Conservation (phyloP, 2,329 filamentous ascomycete genomes). For the Sarocladium kiliense region DNA sequence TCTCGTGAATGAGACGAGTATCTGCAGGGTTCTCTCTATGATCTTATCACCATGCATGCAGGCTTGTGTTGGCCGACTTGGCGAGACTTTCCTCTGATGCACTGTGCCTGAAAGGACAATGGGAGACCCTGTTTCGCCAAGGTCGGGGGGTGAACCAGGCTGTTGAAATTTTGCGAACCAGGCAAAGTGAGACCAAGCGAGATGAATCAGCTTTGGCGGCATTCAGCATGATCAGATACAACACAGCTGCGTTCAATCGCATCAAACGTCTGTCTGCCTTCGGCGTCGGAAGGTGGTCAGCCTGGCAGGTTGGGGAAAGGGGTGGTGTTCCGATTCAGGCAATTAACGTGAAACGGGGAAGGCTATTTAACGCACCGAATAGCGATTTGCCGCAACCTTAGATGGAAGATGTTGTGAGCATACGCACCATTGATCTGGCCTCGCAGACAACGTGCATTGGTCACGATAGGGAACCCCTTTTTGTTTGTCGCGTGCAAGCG, state of each 20-base stretch:
- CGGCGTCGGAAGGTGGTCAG: background rate
- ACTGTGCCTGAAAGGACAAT: background rate
- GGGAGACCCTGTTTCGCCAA: too few species aligned
- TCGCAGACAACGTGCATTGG: too few species aligned
- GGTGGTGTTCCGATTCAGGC: background rate
- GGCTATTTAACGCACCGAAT: background rate
- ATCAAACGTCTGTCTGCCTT: background rate
- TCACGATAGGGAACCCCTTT: too few species aligned
- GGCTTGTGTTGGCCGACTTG: too few species aligned
- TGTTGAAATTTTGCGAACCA: background rate
- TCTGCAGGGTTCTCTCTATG: too few species aligned
- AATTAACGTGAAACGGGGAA: background rate
- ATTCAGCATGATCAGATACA: background rate
- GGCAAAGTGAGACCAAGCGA: background rate
- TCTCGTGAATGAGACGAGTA: too few species aligned
- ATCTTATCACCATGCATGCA: too few species aligned
- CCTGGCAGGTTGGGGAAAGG: background rate
- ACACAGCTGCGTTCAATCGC: background rate
- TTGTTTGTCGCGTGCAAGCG: constrained; percentile 1
- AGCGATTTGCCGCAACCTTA: background rate
- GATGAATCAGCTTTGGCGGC: background rate
- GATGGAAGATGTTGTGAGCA: too few species aligned
- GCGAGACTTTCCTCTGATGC: too few species aligned
- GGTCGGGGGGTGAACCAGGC: background rate
- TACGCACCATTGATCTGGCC: too few species aligned